A percentile compares a stretch with the other conserved stretches of the same genome.
These are phyloP conservation scores for Stachybotrys echinatus DNA, from an alignment of 2,329 filamentous ascomycete genomes.

Conservation along the genomic window DNA sequence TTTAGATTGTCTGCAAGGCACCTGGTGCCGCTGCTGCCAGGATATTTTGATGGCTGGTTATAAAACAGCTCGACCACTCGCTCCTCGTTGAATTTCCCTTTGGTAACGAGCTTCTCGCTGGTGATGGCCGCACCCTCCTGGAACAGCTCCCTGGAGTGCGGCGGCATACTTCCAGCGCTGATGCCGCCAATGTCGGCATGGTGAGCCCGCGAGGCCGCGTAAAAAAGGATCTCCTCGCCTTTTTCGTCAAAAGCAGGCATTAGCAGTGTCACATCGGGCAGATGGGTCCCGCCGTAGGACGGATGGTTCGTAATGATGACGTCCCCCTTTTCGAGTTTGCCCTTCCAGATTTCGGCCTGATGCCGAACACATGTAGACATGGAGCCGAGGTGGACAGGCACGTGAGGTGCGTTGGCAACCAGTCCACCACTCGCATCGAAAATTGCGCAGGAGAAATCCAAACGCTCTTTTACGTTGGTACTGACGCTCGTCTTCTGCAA, in stretches of 20 bases:
- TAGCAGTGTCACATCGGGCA: conserved; percentile 76
- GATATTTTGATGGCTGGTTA: conserved; percentile 66
- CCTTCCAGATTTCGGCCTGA: conserved; percentile 74
- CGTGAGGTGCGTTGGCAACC: conserved; percentile 73
- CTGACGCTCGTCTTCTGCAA: conserved; percentile 77
- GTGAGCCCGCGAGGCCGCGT: conserved; percentile 73
- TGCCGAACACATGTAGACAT: conserved; percentile 79
- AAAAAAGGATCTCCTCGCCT: conserved; percentile 71
- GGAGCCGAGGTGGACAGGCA: conserved; percentile 74
- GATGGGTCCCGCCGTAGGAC: conserved; percentile 75
- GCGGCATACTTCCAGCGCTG: conserved; percentile 75
- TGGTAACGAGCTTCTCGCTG: conserved; percentile 66
- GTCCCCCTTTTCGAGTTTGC: conserved; percentile 70
- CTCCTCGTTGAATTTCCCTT: conserved; percentile 73
- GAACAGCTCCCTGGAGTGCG: conserved; percentile 59
- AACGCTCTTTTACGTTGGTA: conserved; percentile 76
- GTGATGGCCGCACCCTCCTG: conserved; percentile 60
- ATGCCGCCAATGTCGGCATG: conserved; percentile 85
- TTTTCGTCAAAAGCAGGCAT: conserved; percentile 66
- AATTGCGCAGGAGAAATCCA: conserved; percentile 78
- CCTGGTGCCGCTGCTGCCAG: conserved; percentile 72
- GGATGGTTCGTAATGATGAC: conserved; percentile 82
- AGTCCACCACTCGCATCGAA: conserved; percentile 72
- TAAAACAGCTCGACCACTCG: conserved; percentile 68
- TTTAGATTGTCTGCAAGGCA: conserved; percentile 79